Conservation (phyloP, 2,329 filamentous ascomycete species). For the Sclerotinia glacialis region DNA sequence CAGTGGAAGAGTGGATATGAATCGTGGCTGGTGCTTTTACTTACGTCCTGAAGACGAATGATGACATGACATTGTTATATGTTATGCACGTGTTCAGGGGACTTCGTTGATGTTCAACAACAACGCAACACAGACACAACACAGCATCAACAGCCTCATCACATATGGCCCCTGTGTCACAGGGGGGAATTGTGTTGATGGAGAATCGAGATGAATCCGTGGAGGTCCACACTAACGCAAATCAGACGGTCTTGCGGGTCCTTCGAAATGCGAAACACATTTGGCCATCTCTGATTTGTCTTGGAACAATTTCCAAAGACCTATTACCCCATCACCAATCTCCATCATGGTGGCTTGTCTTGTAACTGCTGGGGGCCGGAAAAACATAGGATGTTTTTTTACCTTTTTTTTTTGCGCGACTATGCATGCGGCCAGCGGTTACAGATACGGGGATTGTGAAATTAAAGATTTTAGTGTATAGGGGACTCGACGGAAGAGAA, state of each 20-base stretch:
- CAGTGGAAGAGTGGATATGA: neutral
- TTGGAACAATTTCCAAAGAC: constrained; percentile 16
- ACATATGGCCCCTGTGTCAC: neutral
- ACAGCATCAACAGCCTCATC: constrained; percentile 2
- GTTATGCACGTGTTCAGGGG: constrained; percentile 17
- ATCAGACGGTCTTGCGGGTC: neutral
- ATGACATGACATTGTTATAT: neutral
- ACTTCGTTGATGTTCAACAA: constrained; percentile 3
- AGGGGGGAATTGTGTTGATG: neutral
- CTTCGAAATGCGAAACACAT: neutral
- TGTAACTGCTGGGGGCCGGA: constrained; percentile 8
- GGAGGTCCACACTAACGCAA: neutral
- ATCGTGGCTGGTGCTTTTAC: constrained; percentile 16
- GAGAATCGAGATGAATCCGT: neutral
- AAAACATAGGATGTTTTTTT: neutral
- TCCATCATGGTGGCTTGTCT: constrained; percentile 2
- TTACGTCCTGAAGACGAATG: neutral
- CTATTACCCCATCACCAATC: neutral
- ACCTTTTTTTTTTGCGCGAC: neutral
- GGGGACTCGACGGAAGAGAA: neutral
- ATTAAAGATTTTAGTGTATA: constrained; percentile 5
- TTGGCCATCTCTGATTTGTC: constrained; percentile 8
- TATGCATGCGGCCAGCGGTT: constrained; percentile 13
- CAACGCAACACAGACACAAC: neutral
- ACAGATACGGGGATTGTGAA: constrained; percentile 8